phyloP scores from a whole-genome alignment of 805 yeast genomes.

The Candida germanica region DNA sequence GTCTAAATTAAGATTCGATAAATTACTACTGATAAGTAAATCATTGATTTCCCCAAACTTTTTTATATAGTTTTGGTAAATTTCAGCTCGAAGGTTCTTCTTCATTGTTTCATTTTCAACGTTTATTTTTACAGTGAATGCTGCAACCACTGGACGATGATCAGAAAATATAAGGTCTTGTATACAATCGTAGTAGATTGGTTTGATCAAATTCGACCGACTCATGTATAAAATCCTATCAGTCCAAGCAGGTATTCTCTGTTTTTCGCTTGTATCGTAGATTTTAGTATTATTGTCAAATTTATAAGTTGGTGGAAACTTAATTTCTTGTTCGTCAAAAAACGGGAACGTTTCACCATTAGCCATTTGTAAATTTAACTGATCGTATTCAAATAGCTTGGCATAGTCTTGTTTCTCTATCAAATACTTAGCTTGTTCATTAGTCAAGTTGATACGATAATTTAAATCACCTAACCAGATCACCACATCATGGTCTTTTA shows the following conservation, averaged over 20 bases:
- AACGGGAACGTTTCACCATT: conserved; percentile 73
- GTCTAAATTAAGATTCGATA: conserved; percentile 9
- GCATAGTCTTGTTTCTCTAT: conserved; percentile 48
- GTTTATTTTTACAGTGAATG: conserved; percentile 60
- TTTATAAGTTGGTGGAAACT: conserved; percentile 89
- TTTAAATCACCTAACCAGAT: conserved; percentile 95
- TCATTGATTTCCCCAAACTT: conserved; percentile 45
- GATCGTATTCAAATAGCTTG: conserved; percentile 68
- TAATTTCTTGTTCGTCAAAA: conserved; percentile 76
- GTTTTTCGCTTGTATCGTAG: conserved; percentile 89
- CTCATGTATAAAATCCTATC: conserved; percentile 71
- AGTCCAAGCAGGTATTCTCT: conserved; percentile 96
- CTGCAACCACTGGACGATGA: conserved; percentile 85
- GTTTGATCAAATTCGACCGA: conserved; percentile 56
- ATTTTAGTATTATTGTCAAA: conserved; percentile 79
- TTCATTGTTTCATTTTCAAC: conserved; percentile 63
- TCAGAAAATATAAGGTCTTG: conserved; percentile 69
- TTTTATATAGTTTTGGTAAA: conserved; percentile 54
- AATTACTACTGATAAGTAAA: conserved; percentile 25
- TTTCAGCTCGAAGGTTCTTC: conserved; percentile 49
- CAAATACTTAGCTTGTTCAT: conserved; percentile 60
- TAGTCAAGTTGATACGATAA: conserved; percentile 70
- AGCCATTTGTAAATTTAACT: conserved; percentile 71
- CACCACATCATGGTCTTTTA: conserved; percentile 76
- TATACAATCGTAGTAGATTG: conserved; percentile 57